These are phyloP conservation scores for Phytophthora nicotianae DNA, from an alignment of 352 stramenopile species.

Conservation along the genomic window DNA sequence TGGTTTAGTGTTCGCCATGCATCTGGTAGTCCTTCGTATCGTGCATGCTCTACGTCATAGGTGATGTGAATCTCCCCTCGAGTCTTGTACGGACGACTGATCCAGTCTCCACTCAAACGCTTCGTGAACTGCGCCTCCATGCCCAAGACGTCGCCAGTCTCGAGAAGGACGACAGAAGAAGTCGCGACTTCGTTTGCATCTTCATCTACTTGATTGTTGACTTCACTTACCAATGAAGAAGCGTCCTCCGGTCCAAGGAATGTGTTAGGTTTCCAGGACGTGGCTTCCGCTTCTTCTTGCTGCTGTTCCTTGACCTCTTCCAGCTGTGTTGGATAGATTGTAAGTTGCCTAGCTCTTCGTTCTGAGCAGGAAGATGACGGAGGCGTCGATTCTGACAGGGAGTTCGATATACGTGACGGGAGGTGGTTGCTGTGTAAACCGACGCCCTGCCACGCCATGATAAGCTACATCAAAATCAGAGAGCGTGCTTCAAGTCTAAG, in stretches of 20 bases:
- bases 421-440: constrained; percentile 23
- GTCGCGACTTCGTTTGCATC: not conserved
- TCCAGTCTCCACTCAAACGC: constrained; percentile 32
- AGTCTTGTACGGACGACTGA: constrained; percentile 73
- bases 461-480: constrained; percentile 23
- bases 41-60: constrained; percentile 66
- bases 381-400: constrained; percentile 11
- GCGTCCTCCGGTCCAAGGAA: not conserved
- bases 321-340: constrained; percentile 14
- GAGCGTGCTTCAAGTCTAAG: not conserved
- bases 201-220: constrained; percentile 18
- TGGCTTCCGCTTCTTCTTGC: not conserved
- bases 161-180: constrained; percentile 26
- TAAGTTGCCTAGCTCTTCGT: not conserved
- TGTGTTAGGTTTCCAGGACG: not conserved
- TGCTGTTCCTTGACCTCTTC: constrained; percentile 8
- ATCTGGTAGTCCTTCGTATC: constrained; percentile 76
- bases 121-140: constrained; percentile 1
- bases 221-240: constrained; percentile 1
- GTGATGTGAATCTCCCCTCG: constrained; percentile 75
- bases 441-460: constrained; percentile 34
- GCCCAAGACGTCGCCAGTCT: constrained; percentile 6
- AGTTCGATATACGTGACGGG: not conserved
- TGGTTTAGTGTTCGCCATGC: constrained; percentile 72
- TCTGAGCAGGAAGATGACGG: not conserved